Percentiles rank a stretch among this genome's conserved stretches.
Evolutionary conservation across 2,329 filamentous ascomycete species (phyloP).

Genomic region (Colletotrichum incanum): DNA sequence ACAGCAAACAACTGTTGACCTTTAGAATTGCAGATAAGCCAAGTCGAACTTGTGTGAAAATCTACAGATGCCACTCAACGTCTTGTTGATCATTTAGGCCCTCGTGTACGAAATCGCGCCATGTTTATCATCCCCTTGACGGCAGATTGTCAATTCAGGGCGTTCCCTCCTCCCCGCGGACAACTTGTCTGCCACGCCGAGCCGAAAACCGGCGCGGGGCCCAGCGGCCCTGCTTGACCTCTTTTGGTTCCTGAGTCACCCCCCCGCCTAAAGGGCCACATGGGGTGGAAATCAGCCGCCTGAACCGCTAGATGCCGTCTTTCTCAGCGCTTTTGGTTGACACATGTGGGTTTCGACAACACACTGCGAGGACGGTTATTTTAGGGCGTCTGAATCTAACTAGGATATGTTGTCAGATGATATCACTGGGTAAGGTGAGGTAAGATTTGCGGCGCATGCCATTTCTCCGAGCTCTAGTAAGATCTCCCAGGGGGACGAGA

Average conservation of each 20-base stretch:
- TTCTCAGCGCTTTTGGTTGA: background rate
- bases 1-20: background rate
- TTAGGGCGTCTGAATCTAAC: background rate
- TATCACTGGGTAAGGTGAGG: slow-evolving; percentile 10
- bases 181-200: slow-evolving; percentile 28
- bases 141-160: slow-evolving; percentile 14
- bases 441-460: background rate
- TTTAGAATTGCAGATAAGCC: background rate
- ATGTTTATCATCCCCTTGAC: slow-evolving; percentile 14
- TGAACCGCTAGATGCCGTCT: background rate
- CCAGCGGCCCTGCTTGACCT: background rate
- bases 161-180: slow-evolving; percentile 33
- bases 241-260: background rate
- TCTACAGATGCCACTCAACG: background rate
- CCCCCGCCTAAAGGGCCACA: background rate
- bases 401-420: slow-evolving; percentile 1
- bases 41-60: too few species aligned
- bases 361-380: background rate
- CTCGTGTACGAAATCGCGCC: slow-evolving; percentile 12
- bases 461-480: background rate
- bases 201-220: slow-evolving; percentile 42
- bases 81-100: slow-evolving; percentile 8
- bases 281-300: slow-evolving; percentile 19
- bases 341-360: background rate
- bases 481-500: background rate